Evolutionary conservation across 2,329 filamentous ascomycete genomes (phyloP).

Genomic region (Orbilia brochopaga): DNA sequence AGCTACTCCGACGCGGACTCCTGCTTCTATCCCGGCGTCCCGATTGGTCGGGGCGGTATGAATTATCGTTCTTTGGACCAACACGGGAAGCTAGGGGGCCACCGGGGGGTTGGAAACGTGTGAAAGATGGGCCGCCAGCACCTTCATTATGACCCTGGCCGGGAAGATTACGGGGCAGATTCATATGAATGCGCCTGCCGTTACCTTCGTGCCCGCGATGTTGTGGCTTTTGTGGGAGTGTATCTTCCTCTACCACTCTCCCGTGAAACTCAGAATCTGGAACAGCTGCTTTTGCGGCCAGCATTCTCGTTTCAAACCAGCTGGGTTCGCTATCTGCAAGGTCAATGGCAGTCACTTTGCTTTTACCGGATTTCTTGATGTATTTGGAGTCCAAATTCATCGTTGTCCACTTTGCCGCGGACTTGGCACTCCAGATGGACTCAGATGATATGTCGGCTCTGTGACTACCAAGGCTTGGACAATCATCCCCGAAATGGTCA

Average conservation of each 20-base stretch:
- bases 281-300: slow-evolving; percentile 22
- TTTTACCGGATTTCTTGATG: slow-evolving; percentile 19
- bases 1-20: slow-evolving; percentile 33
- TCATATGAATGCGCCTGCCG: slow-evolving; percentile 36
- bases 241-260: slow-evolving; percentile 15
- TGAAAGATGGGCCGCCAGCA: slow-evolving; percentile 14
- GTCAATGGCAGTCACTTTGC: slow-evolving; percentile 3
- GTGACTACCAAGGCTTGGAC: slow-evolving; percentile 25
- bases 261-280: slow-evolving; percentile 39
- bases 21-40: slow-evolving; percentile 33
- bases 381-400: slow-evolving; percentile 49
- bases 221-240: slow-evolving; percentile 3
- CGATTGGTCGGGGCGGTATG: slow-evolving; percentile 28
- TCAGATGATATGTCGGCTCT: slow-evolving; percentile 20
- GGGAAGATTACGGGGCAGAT: slow-evolving; percentile 26
- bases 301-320: slow-evolving; percentile 39
- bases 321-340: slow-evolving; percentile 23
- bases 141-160: slow-evolving; percentile 14
- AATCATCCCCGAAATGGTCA: slow-evolving; percentile 47
- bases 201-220: slow-evolving; percentile 3
- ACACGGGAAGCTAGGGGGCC: slow-evolving; percentile 11
- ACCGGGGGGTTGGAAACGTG: slow-evolving; percentile 21
- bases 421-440: slow-evolving; percentile 45
- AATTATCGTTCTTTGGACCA: slow-evolving; percentile 21
- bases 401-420: slow-evolving; percentile 34